These are phyloP conservation scores for Selaginella tamariscina DNA, from an alignment of 75 land plant genomes.

Conservation along the genomic window DNA sequence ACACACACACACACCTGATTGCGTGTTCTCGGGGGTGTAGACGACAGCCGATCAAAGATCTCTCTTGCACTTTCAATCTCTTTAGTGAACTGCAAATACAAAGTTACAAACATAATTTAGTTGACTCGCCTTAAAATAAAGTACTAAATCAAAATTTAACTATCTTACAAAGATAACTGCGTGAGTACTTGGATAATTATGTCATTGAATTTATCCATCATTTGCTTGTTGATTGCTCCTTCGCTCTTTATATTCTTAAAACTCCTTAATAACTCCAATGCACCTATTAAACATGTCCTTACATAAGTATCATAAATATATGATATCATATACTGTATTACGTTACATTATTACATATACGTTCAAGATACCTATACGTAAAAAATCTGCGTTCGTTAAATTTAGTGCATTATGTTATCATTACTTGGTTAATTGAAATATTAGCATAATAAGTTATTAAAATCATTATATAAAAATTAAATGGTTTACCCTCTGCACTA, in stretches of 20 bases:
- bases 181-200: conserved; percentile 25
- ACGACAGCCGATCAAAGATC: conserved; percentile 14
- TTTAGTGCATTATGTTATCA: too few relatives aligned
- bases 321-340: too few relatives aligned
- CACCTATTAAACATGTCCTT: conserved; percentile 13
- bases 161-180: background rate
- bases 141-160: background rate
- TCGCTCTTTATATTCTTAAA: conserved; percentile 27
- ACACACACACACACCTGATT: conserved; percentile 20
- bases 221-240: conserved; percentile 30
- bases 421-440: too few relatives aligned
- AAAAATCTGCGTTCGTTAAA: too few relatives aligned
- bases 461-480: background rate
- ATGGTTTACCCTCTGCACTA: conserved; percentile 26
- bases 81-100: conserved; percentile 19
- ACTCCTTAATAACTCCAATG: conserved; percentile 23
- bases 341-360: too few relatives aligned
- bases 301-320: background rate
- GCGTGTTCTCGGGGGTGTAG: conserved; percentile 19
- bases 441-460: too few relatives aligned
- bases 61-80: conserved; percentile 28
- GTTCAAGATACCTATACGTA: too few relatives aligned
- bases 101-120: background rate
- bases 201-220: conserved; percentile 30
- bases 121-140: too few relatives aligned